Evolutionary conservation across 2,329 filamentous ascomycete genomes (phyloP).

Genomic region (Westerdykella ornata): DNA sequence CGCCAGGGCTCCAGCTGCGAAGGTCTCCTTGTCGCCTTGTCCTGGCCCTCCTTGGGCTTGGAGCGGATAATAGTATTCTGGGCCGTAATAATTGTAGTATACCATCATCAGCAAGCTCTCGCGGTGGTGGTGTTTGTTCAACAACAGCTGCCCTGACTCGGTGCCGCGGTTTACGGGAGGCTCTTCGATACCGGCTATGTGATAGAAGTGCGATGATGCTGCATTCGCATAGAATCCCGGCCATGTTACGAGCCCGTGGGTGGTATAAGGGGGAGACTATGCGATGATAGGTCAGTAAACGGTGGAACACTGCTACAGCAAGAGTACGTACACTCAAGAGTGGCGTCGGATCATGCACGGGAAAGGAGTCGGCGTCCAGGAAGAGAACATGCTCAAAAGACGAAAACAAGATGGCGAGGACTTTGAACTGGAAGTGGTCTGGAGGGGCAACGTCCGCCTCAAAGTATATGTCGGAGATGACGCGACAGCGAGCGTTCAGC

Average conservation of each 20-base stretch:
- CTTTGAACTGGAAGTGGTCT: conserved; percentile 49
- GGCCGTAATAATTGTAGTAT: conserved; percentile 53
- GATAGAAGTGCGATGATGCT: conserved; percentile 41
- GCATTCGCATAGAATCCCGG: conserved; percentile 50
- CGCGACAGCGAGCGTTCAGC: conserved; percentile 37
- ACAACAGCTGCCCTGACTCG: conserved; percentile 46
- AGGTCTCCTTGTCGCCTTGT: conserved; percentile 48
- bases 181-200: conserved; percentile 37
- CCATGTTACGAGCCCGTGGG: conserved; percentile 51
- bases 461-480: conserved; percentile 25
- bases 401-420: conserved; percentile 52
- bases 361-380: conserved; percentile 54
- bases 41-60: conserved; percentile 41
- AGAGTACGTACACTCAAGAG: conserved; percentile 39
- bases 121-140: conserved; percentile 45
- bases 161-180: conserved; percentile 30
- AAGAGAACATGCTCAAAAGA: conserved; percentile 54
- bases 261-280: conserved; percentile 43
- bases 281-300: background rate
- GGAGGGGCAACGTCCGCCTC: conserved; percentile 9
- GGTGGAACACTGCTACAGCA: background rate
- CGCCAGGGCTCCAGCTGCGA: conserved; percentile 40
- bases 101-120: conserved; percentile 45
- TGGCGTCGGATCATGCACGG: conserved; percentile 40
- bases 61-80: conserved; percentile 46